phyloP scores from a whole-genome alignment of 768 basidiomycete genomes.

The Xanthoconium stramineum region DNA sequence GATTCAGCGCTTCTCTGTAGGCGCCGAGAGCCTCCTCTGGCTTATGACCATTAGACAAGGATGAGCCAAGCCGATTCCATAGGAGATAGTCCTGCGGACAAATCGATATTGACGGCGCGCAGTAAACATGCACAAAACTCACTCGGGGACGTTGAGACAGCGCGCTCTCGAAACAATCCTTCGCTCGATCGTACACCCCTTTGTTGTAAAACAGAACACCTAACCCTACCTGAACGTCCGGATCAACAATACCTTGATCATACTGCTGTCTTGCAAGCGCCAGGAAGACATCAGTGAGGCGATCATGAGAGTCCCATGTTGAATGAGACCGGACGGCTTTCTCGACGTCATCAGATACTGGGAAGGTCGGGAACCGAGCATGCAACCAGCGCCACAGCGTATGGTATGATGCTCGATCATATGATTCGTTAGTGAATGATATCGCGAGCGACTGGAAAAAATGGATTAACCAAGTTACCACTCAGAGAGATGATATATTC shows the following conservation, averaged over 20 bases:
- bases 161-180: conserved; percentile 93
- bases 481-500: conserved; percentile 21
- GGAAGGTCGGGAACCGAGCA: conserved; percentile 57
- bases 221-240: conserved; percentile 90
- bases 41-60: conserved; percentile 88
- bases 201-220: conserved; percentile 92
- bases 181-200: conserved; percentile 80
- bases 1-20: conserved; percentile 84
- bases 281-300: conserved; percentile 82
- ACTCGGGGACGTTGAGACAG: conserved; percentile 74
- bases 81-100: conserved; percentile 74
- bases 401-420: conserved; percentile 80
- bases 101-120: neutral
- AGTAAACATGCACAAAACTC: conserved; percentile 14
- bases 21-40: conserved; percentile 92
- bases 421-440: conserved; percentile 92
- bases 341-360: conserved; percentile 53
- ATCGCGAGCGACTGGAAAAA: conserved; percentile 80
- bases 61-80: conserved; percentile 96
- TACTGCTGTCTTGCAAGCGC: conserved; percentile 82
- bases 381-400: conserved; percentile 85
- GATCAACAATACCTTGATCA: conserved; percentile 63
- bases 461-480: conserved; percentile 9
- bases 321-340: conserved; percentile 53
- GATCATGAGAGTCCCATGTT: conserved; percentile 79